Conservation (phyloP, 2,329 filamentous ascomycete species). For the Teratosphaeria pseudoeucalypti region DNA sequence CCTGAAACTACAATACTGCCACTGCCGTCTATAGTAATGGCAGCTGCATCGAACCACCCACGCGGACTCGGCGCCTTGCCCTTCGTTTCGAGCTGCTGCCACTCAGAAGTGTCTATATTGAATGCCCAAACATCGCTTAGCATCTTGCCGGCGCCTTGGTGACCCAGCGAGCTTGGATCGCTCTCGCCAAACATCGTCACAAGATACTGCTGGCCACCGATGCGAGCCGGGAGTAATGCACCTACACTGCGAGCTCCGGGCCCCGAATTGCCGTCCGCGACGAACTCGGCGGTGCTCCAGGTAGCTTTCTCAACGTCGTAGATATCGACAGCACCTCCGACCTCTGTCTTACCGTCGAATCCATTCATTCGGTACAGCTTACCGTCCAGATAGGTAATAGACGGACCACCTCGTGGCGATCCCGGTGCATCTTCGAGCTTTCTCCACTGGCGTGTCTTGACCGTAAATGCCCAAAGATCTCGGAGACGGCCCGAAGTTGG, state of each 20-base stretch:
- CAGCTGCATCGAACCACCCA: slow-evolving; percentile 47
- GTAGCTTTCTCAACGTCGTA: slow-evolving; percentile 29
- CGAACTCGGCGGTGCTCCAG: slow-evolving; percentile 33
- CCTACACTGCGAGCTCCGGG: slow-evolving; percentile 43
- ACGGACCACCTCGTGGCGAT: slow-evolving; percentile 55
- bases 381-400: slow-evolving; percentile 53
- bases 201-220: slow-evolving; percentile 29
- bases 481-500: slow-evolving; percentile 51
- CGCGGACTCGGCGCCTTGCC: slow-evolving; percentile 29
- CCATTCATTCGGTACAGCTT: slow-evolving; percentile 71
- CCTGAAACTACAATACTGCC: slow-evolving; percentile 38
- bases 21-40: slow-evolving; percentile 22
- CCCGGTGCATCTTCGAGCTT: slow-evolving; percentile 57
- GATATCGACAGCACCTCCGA: slow-evolving; percentile 63
- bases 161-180: slow-evolving; percentile 43
- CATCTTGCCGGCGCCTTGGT: slow-evolving; percentile 49
- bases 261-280: slow-evolving; percentile 35
- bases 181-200: slow-evolving; percentile 45
- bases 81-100: slow-evolving; percentile 24
- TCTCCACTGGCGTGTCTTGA: slow-evolving; percentile 55
- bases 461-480: slow-evolving; percentile 71
- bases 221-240: slow-evolving; percentile 32
- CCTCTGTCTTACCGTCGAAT: slow-evolving; percentile 59
- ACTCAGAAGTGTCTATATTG: slow-evolving; percentile 25
- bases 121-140: slow-evolving; percentile 42